phyloP scores from a whole-genome alignment of 768 basidiomycete species.

The Suillus americanus region DNA sequence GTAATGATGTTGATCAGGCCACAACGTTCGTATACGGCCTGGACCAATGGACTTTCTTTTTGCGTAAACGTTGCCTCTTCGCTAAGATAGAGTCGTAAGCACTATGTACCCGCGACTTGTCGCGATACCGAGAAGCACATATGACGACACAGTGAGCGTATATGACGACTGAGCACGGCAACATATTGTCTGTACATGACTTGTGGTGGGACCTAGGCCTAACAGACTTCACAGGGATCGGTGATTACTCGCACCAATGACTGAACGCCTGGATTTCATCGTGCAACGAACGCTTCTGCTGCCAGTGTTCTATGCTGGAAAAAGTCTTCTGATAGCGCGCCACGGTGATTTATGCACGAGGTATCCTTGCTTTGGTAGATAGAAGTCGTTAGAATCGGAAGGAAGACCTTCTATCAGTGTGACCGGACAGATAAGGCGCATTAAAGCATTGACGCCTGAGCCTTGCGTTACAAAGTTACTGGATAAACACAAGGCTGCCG shows the following conservation, averaged over 20 bases:
- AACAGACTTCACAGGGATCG: background rate
- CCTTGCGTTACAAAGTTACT: constrained; percentile 3
- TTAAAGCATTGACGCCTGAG: constrained; percentile 3
- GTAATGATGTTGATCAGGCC: background rate
- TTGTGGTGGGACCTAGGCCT: background rate
- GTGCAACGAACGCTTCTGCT: background rate
- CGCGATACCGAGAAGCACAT: background rate
- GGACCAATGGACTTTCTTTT: background rate
- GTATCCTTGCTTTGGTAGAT: constrained; percentile 3
- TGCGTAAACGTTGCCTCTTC: background rate
- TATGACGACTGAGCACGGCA: background rate
- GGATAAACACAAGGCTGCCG: constrained; percentile 5
- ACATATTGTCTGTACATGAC: constrained; percentile 1
- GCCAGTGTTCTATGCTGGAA: constrained; percentile 2
- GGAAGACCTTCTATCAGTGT: constrained; percentile 2
- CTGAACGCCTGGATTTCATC: background rate
- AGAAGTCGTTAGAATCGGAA: constrained; percentile 1
- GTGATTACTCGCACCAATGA: constrained; percentile 6
- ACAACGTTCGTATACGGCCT: background rate
- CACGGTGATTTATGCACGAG: constrained; percentile 5
- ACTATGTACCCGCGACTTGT: background rate
- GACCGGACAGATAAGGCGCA: constrained; percentile 1
- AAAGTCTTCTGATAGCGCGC: constrained; percentile 4
- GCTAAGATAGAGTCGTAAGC: background rate
- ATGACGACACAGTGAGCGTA: background rate